Evolutionary conservation across 2,329 filamentous ascomycete species (phyloP).

Genomic region (Chrysoporthe deuterocubensis): DNA sequence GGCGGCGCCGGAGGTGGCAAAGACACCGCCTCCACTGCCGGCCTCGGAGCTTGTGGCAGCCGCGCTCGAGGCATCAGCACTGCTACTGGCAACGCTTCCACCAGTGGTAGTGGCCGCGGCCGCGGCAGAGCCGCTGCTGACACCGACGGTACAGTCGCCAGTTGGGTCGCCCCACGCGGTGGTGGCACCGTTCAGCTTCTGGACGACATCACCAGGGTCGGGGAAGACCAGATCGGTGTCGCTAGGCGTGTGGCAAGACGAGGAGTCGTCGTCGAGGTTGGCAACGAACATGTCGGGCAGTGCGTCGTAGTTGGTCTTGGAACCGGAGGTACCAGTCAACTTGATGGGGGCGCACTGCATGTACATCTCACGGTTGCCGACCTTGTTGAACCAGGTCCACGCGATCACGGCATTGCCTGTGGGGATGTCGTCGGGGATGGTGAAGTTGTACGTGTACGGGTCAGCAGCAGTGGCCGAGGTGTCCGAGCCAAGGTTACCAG

Average conservation of each 20-base stretch:
- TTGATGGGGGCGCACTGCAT: conserved; percentile 89
- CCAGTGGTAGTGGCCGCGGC: conserved; percentile 29
- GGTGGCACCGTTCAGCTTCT: conserved; percentile 48
- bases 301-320: conserved; percentile 56
- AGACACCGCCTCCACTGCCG: conserved; percentile 39
- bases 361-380: conserved; percentile 96
- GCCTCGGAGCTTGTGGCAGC: conserved; percentile 28
- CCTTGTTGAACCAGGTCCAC: conserved; percentile 94
- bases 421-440: conserved; percentile 71
- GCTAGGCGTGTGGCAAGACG: conserved; percentile 60
- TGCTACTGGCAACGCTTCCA: conserved; percentile 15
- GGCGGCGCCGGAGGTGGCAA: conserved; percentile 39
- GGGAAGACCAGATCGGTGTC: conserved; percentile 67
- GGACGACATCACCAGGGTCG: conserved; percentile 63
- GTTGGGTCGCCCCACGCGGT: conserved; percentile 39
- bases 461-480: conserved; percentile 42
- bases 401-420: conserved; percentile 80
- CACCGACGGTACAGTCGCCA: conserved; percentile 35
- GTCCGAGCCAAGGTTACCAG: conserved; percentile 61
- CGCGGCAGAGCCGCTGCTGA: conserved; percentile 31
- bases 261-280: conserved; percentile 61
- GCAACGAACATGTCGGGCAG: conserved; percentile 79
- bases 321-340: conserved; percentile 59
- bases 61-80: conserved; percentile 31
- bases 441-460: conserved; percentile 68